phyloP scores from a whole-genome alignment of 805 yeast genomes.

The Lachancea nothofagi region DNA sequence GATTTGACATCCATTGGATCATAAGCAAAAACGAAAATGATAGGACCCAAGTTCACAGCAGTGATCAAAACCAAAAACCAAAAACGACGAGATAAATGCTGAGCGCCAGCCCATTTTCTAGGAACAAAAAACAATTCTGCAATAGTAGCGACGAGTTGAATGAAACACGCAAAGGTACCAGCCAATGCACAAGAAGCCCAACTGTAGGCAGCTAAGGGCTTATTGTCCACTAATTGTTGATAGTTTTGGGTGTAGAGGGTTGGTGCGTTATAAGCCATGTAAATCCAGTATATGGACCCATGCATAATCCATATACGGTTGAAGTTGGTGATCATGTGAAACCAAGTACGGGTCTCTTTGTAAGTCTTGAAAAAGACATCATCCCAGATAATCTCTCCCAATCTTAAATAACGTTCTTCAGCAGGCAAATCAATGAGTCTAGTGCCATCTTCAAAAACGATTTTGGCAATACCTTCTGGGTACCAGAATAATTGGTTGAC shows the following conservation, averaged over 20 bases:
- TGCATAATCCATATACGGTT: constrained; percentile 98
- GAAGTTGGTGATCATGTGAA: constrained; percentile 89
- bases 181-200: constrained; percentile 94
- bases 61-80: constrained; percentile 64
- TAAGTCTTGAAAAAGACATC: constrained; percentile 93
- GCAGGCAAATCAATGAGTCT: constrained; percentile 85
- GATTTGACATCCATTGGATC: constrained; percentile 61
- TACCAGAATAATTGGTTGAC: constrained; percentile 99
- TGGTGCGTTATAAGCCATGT: constrained; percentile 88
- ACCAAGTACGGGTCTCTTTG: constrained; percentile 95
- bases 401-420: constrained; percentile 80
- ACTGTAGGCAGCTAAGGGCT: constrained; percentile 82
- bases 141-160: constrained; percentile 82
- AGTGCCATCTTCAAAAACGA: constrained; percentile 85
- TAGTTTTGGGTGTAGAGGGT: constrained; percentile 84
- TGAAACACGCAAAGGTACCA: constrained; percentile 76
- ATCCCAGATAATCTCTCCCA: constrained; percentile 91
- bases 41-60: constrained; percentile 73
- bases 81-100: constrained; percentile 85
- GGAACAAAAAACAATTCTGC: constrained; percentile 97
- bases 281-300: constrained; percentile 88
- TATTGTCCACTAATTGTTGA: constrained; percentile 73
- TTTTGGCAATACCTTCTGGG: constrained; percentile 96
- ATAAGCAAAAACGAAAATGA: constrained; percentile 77
- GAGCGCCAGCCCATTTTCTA: constrained; percentile 99